A percentile compares a stretch with the other conserved stretches of the same genome.
Evolutionary conservation across 176 grass and related monocot species (phyloP).

Genomic region (Bromus sterilis): DNA sequence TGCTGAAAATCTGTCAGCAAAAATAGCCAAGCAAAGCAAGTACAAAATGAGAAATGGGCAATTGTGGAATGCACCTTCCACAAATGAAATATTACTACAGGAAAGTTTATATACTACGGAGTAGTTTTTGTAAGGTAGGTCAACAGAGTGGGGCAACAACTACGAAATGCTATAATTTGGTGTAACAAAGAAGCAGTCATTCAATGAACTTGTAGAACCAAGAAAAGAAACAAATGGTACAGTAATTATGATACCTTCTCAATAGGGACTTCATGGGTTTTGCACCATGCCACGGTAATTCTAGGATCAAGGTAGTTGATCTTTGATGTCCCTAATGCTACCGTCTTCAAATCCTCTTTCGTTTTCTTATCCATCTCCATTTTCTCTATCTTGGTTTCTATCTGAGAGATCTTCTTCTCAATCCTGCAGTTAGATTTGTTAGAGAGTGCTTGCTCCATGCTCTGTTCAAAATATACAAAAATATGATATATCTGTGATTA

Average conservation of each 20-base stretch:
- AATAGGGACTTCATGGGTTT: constrained; percentile 95
- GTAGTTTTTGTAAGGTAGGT: too few relatives aligned
- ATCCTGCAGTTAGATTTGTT: constrained; percentile 66
- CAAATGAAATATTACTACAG: neutral
- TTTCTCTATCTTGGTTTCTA: constrained; percentile 86
- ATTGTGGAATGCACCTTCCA: too few relatives aligned
- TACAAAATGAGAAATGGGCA: neutral
- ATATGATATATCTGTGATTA: neutral
- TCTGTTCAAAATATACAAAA: constrained; percentile 15
- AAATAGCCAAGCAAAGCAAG: constrained; percentile 1
- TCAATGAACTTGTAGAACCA: neutral
- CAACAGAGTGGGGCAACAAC: neutral
- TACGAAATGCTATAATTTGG: neutral
- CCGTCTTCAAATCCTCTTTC: constrained; percentile 92
- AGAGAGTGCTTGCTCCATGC: neutral
- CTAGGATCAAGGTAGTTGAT: constrained; percentile 98
- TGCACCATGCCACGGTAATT: constrained; percentile 97
- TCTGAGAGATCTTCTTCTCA: constrained; percentile 54
- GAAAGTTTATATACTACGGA: too few relatives aligned
- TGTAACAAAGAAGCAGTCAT: neutral
- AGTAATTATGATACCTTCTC: constrained; percentile 69
- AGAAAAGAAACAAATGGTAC: neutral
- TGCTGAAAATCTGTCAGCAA: constrained; percentile 86
- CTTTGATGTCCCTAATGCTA: constrained; percentile 93
- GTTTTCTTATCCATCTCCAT: constrained; percentile 82